Evolutionary conservation across 179 eudicot species (phyloP).

Genomic region (Amaranthus tricolor): DNA sequence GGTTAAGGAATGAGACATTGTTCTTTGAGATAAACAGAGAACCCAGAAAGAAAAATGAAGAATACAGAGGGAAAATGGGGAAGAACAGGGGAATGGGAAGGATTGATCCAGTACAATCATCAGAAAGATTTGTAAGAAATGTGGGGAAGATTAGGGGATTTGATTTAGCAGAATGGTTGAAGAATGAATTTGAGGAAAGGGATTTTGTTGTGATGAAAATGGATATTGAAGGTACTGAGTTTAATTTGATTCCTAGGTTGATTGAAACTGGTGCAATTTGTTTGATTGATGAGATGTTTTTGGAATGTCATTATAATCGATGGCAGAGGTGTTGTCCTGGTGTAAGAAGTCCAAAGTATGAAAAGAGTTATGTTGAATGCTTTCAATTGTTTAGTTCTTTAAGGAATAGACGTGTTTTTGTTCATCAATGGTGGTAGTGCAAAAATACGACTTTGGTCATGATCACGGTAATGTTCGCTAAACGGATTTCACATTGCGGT

Average conservation of each 20-base stretch:
- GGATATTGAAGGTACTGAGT: conserved; percentile 96
- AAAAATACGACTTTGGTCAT: not conserved
- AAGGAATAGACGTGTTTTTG: conserved; percentile 44
- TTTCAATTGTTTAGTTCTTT: conserved; percentile 39
- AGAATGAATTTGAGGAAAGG: conserved; percentile 48
- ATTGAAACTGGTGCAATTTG: conserved; percentile 73
- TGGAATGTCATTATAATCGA: conserved; percentile 74
- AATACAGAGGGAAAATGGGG: conserved; percentile 52
- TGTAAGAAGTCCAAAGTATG: conserved; percentile 46
- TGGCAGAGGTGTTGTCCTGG: conserved; percentile 98
- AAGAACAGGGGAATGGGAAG: conserved; percentile 67
- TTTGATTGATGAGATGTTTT: conserved; percentile 69
- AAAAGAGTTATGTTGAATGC: conserved; percentile 42
- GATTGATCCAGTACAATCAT: conserved; percentile 55
- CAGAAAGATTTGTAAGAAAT: conserved; percentile 26
- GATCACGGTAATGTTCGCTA: no score
- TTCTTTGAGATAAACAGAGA: conserved; percentile 78
- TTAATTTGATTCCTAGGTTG: conserved; percentile 58
- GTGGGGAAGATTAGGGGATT: conserved; percentile 71
- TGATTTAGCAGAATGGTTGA: conserved; percentile 91
- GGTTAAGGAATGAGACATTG: conserved; percentile 86
- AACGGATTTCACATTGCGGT: no score
- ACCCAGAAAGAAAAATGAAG: conserved; percentile 36
- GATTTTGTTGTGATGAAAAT: conserved; percentile 95
- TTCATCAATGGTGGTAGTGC: conserved; percentile 55